phyloP scores from a whole-genome alignment of 176 grass and related monocot species.

The Avena eriantha region DNA sequence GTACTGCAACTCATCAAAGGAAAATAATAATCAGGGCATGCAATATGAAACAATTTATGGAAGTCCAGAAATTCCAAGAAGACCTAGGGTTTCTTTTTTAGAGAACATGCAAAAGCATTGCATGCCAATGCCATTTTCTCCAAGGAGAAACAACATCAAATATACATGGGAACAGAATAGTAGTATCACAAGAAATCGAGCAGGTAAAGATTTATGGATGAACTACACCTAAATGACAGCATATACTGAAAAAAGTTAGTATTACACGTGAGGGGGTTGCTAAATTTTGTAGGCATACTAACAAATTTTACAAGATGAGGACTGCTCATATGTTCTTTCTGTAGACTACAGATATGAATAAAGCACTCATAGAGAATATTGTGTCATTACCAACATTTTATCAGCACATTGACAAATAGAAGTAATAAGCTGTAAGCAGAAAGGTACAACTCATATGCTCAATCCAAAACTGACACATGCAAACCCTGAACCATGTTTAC shows the following conservation, averaged over 20 bases:
- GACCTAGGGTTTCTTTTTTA: slow-evolving; percentile 10
- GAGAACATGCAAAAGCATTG: slow-evolving; percentile 20
- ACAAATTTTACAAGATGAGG: background rate
- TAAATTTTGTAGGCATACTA: slow-evolving; percentile 9
- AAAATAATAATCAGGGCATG: slow-evolving; percentile 38
- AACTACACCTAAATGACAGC: background rate
- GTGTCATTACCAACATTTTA: background rate
- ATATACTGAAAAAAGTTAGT: background rate
- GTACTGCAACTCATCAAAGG: slow-evolving; percentile 74
- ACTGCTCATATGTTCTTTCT: background rate
- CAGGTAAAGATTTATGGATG: slow-evolving; percentile 14
- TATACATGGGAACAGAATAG: slow-evolving; percentile 14
- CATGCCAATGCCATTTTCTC: background rate
- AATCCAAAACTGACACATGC: slow-evolving; percentile 5
- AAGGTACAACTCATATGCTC: background rate
- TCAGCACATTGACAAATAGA: slow-evolving; percentile 6
- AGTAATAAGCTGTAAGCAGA: background rate
- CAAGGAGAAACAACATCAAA: background rate
- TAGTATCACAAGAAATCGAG: slow-evolving; percentile 17
- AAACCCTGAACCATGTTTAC: background rate
- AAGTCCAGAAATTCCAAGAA: slow-evolving; percentile 25
- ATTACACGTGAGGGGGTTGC: background rate
- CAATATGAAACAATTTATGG: slow-evolving; percentile 31
- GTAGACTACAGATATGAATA: background rate
- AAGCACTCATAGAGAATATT: slow-evolving; percentile 21